Evolutionary conservation across 2,329 filamentous ascomycete species (phyloP), one percentile per base, ranked within the genome.

Genomic region (Didymella sp.): DNA sequence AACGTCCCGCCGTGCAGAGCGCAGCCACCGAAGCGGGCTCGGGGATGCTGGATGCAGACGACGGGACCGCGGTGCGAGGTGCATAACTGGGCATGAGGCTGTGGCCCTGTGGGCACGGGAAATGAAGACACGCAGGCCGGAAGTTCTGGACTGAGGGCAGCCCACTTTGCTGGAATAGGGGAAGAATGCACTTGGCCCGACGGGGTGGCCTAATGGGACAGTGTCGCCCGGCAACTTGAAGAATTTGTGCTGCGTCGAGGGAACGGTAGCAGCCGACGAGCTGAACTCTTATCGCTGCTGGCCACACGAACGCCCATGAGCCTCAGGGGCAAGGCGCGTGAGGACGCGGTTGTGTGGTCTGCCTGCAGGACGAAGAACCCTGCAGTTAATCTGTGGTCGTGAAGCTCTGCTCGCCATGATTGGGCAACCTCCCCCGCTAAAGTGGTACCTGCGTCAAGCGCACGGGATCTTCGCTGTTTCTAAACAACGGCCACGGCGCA

Each of bases 31-130:
- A 50, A 30, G 42, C 35, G 35, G 42, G 28, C 25, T 57, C 54
- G 54, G 53, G 37, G 43, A 37, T 42, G 25, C 48, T 64, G 49
- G 22, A 67, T 59, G 56, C 53, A 68, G 63, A 47, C 55, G 54
- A 41, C 55, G 46, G 54, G 51, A 59, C 64, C 62, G 65, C 22
- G 27, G 51, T 37, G 50, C 35, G 56, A 62, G 52, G 60, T 64
- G 65, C 67, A 71, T 63, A 67, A 69, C 56, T 64, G 64, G 66
- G 51, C 56, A 59, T 64, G 66, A 70, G 66, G 68, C 65, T 66
- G 63, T 62, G 64, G 59, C 56, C 53, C 45, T 55, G 63, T 63
- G 63, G 59, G 47, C 43, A 59, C 59, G 67, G 67, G 71, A 74
- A 73, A 73, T 73, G 70, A 73, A 58, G 64, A 48, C 57, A 61